Conservation (phyloP, 2,329 filamentous ascomycete species). For the Trichophyton benhamiae region DNA sequence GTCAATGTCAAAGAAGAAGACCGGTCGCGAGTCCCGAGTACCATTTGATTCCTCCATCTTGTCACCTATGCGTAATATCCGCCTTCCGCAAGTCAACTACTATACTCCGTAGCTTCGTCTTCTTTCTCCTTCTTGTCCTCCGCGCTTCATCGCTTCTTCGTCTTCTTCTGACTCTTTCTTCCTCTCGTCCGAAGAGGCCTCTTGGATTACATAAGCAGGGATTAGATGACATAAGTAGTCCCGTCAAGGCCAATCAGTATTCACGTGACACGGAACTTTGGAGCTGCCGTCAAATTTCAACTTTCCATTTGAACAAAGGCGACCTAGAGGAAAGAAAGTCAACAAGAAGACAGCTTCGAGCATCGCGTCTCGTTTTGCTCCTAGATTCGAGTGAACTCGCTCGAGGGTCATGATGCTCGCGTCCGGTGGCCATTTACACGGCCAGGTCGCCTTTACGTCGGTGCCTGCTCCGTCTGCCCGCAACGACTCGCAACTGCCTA, state of each 20-base stretch:
- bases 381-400: background rate
- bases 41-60: background rate
- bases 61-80: background rate
- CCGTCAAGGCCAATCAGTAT: background rate
- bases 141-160: too few species aligned
- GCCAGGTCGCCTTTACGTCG: background rate
- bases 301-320: background rate
- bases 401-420: background rate
- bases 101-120: background rate
- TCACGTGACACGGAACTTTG: background rate
- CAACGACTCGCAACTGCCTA: conserved; percentile 22
- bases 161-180: too few species aligned
- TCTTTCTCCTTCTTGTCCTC: too few species aligned
- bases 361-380: background rate
- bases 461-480: background rate
- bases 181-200: too few species aligned
- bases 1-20: conserved; percentile 86
- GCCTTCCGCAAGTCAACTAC: background rate
- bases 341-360: background rate
- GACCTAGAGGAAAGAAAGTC: background rate
- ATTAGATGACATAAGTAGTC: background rate
- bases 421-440: background rate
- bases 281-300: background rate
- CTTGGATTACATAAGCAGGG: background rate
- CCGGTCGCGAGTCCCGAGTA: conserved; percentile 33